Evolutionary conservation across 1,284 basidiomycete species (phyloP), one percentile per base, ranked within the genome.

Genomic region (Stereum hirsutum): DNA sequence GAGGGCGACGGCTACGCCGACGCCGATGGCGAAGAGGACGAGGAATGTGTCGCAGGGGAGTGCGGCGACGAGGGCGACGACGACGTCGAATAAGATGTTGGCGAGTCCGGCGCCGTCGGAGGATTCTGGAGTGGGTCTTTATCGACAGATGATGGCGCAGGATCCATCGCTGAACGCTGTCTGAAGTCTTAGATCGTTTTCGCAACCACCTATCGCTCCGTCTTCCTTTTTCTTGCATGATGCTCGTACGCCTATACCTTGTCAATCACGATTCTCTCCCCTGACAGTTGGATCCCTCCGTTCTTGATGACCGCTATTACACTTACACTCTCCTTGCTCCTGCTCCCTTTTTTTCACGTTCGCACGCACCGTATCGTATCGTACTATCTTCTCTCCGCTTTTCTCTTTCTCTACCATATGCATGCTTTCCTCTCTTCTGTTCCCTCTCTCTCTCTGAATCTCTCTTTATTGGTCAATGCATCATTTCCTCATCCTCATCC

Each of bases 121-220:
- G 57, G 85, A 89, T 59, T 89, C 86, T 43, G 83, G 82, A 50
- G 82, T 89, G 52, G 84, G 81, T 49, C 60, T 89, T 55, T 86
- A 88, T 65, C 78, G 82, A 46, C 81, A 85, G 61, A 75, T 88
- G 58, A 69, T 88, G 54, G 77, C 75, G 35, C 75, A 84, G 52
- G 80, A 87, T 57, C 80, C 78, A 36, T 75, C 78, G 46, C 64
- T 87, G 59, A 72, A 69, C 41, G 34, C 45, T 38, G 53, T 52
- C 51, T 53, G n/a, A 56, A 55, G 52, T 54, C 46, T 49, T 58
- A 53, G 58, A 60, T 62, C 58, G 51, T 60, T 52, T 60, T 59
- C 54, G n/a, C n/a, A n/a, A n/a, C n/a, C n/a, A n/a, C n/a, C n/a
- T n/a, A n/a, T n/a, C n/a, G n/a, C n/a, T 39, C 28, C 40, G 17